Conservation (phyloP, 2,329 filamentous ascomycete species). For the Clonostachys solani region DNA sequence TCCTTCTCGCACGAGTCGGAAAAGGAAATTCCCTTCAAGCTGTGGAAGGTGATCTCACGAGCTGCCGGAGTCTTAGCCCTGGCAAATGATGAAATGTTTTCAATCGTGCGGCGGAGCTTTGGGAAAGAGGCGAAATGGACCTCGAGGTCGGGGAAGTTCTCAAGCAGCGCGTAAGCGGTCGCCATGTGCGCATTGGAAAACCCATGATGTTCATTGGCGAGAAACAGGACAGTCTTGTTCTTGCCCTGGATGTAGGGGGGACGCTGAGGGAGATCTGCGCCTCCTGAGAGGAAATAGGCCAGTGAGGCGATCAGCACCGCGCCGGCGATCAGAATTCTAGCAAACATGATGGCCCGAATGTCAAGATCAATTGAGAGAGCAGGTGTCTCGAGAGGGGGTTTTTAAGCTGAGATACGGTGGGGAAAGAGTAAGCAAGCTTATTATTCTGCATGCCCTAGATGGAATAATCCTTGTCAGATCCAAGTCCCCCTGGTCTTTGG, state of each 20-base stretch:
- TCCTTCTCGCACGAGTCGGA: not conserved
- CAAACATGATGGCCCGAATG: not conserved
- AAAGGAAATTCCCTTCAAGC: constrained; percentile 2
- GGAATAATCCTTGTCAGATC: too few relatives aligned
- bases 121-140: constrained; percentile 28
- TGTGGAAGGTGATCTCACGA: constrained; percentile 13
- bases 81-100: constrained; percentile 7
- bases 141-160: constrained; percentile 20
- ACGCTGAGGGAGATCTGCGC: not conserved
- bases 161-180: constrained; percentile 23
- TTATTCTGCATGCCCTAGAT: too few relatives aligned
- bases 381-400: too few relatives aligned
- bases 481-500: too few relatives aligned
- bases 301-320: not conserved
- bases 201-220: constrained; percentile 24
- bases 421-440: too few relatives aligned
- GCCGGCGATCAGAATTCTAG: not conserved
- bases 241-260: constrained; percentile 6
- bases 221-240: constrained; percentile 25
- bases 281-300: not conserved
- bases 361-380: too few relatives aligned
- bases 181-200: constrained; percentile 30
- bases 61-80: constrained; percentile 6
- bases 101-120: constrained; percentile 4
- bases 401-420: too few relatives aligned